Evolutionary conservation across 768 basidiomycete genomes (phyloP), one percentile per base, ranked within the genome.

Genomic region (Suillus occidentalis): DNA sequence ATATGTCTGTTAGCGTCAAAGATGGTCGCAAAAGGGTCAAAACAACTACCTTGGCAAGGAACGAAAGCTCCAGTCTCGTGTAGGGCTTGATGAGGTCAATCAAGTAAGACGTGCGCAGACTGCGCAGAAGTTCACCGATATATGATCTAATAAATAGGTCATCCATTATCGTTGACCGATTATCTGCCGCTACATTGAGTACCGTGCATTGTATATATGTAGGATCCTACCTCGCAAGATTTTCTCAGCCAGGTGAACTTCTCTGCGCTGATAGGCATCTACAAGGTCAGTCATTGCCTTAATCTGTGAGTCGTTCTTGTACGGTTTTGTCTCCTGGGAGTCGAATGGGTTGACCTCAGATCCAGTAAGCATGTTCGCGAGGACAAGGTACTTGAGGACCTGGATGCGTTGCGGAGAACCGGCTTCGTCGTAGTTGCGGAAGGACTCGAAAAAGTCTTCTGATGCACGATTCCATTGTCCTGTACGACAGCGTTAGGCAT

Each of bases 311-410:
- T 99, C 94, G 61, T 86, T 93, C 82, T 98, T 98, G 73, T 73
- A 98, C 87, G 97, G 97, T 75, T 99, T 99, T 13, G 97, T 99
- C 82, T 99, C 97, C 77, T 99, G 97, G 73, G 94, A 95, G 79
- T 99, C 97, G 72, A 99, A 99, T 0, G 97, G 97, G 75, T 99
- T 98, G 78, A 99, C 97, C 74, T 97, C 95, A 73, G 94, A 96
- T 42, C 96, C 97, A 59, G 93, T 98, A 64, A 99, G 81, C 97
- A 99, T 98, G 78, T 99, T 95, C 5, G 95, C 94, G 49, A 99
- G 84, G 3, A 99, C 97, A 20, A 99, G 86, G 76, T 99, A 99
- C 79, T 99, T 99, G 66, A 99, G 84, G 3, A 99, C 97, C 81
- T 99, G 97, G 34, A 98, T 97, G 36, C 97, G 84, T 75, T 99